A percentile compares a stretch with the other conserved stretches of the same genome.
phyloP scores from a whole-genome alignment of 768 basidiomycete genomes.

The Tremella mesenterica region DNA sequence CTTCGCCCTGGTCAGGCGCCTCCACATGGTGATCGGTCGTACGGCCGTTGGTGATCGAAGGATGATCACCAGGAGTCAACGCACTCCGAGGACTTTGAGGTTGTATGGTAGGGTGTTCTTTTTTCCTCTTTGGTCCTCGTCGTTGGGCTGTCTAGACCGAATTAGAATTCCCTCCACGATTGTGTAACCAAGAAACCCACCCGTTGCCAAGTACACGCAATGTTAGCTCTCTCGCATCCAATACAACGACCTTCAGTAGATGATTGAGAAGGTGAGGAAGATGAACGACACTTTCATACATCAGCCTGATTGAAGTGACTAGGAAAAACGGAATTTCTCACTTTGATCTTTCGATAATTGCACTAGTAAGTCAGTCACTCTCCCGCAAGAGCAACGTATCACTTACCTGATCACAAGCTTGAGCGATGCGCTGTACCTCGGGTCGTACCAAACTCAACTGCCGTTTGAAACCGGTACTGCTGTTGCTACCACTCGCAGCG shows the following conservation, averaged over 20 bases:
- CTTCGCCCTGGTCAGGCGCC: too few relatives aligned
- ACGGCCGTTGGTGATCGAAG: too few relatives aligned
- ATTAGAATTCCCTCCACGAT: background rate
- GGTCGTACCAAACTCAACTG: too few relatives aligned
- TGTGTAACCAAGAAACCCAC: background rate
- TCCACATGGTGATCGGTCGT: too few relatives aligned
- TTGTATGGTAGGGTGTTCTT: background rate
- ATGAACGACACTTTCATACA: background rate
- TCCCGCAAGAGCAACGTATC: background rate
- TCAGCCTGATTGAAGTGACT: background rate
- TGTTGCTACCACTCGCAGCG: too few relatives aligned
- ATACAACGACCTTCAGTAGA: background rate
- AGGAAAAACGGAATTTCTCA: background rate
- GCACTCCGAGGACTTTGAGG: too few relatives aligned
- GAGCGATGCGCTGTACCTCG: background rate
- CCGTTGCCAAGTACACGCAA: background rate
- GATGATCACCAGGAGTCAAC: too few relatives aligned
- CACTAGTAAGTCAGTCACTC: background rate
- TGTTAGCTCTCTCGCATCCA: background rate
- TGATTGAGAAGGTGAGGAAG: background rate
- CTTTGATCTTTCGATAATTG: slow-evolving; percentile 1
- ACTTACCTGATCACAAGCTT: slow-evolving; percentile 2
- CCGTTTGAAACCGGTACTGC: too few relatives aligned
- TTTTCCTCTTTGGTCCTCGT: background rate
- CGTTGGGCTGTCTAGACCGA: background rate